Conservation (phyloP, 2,329 filamentous ascomycete species). For the Coniella vitis region DNA sequence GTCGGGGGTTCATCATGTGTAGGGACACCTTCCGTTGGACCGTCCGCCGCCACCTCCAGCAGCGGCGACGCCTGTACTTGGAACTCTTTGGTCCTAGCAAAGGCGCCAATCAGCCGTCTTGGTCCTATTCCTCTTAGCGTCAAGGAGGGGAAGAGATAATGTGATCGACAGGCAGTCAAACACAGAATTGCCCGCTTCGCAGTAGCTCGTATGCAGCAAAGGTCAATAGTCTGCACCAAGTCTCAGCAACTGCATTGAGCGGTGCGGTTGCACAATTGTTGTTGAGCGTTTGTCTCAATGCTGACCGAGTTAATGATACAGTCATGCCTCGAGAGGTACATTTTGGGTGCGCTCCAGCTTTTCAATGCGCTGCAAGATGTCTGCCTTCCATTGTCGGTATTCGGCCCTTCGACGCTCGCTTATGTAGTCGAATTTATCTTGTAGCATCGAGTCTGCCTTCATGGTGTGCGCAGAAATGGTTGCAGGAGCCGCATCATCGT, state of each 20-base stretch:
- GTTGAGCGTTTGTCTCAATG: neutral
- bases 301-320: neutral
- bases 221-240: neutral
- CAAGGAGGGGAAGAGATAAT: slow-evolving; percentile 1
- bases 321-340: slow-evolving; percentile 12
- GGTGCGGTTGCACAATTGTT: neutral
- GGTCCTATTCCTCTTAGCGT: neutral
- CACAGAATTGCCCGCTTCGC: slow-evolving; percentile 1
- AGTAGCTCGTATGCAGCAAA: slow-evolving; percentile 6
- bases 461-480: slow-evolving; percentile 35
- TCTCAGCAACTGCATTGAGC: neutral
- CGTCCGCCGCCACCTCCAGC: too few species aligned
- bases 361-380: slow-evolving; percentile 48
- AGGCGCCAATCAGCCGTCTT: too few species aligned
- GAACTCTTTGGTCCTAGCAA: too few species aligned
- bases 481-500: slow-evolving; percentile 22
- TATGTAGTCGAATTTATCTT: slow-evolving; percentile 66
- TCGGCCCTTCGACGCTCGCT: slow-evolving; percentile 55
- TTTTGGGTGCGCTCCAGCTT: slow-evolving; percentile 13
- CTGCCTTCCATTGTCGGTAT: slow-evolving; percentile 58
- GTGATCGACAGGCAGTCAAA: slow-evolving; percentile 3
- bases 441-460: slow-evolving; percentile 63
- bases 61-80: too few species aligned
- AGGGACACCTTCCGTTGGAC: too few species aligned
- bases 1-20: too few species aligned